Base-by-base conservation (phyloP, 495 filamentous ascomycete species). In the Friedmanniomyces endolithicus region DNA sequence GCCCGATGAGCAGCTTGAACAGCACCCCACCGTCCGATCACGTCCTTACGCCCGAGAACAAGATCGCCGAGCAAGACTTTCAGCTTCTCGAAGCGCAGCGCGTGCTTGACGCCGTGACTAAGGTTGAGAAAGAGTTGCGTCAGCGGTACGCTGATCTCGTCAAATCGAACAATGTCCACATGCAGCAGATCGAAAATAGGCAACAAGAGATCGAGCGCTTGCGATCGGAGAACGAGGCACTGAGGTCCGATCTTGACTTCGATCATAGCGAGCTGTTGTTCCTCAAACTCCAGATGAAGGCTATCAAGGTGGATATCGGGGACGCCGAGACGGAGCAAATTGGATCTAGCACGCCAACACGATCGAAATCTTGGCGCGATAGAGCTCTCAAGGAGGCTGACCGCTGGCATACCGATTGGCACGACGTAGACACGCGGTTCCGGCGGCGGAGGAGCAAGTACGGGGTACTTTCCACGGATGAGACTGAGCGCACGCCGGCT, bases 251-350 rank as follows among this genome's bases (percentile, higher is more conserved):
- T 45, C 50, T 65, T n/a, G 50, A 50, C 2, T 58, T 60, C 52
- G 63, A 65, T 40, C 56, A 63, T 27, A 51, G 52, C 19, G 66
- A 68, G 48, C 56, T 68, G 23, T 50, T 65, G 11, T 67, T 61
- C 29, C 40, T 68, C 33, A 61, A 63, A 55, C 23, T 68, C 23
- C 54, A 66, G 57, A 34, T 68, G 24, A 54, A 63, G 48, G 51
- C 54, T 11, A 29, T 67, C 8, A 57, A 61, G 39, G 45, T 57
- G 6, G 60, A 61, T 48, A 51, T 54, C 11, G 47, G 53, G 19
- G 22, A 33, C 50, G 0, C 35, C 9, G 25, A 7, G 58, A 33
- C 8, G 34, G 49, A 45, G 29, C 39, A 44, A 24, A 31, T 31
- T 3, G 27, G 27, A 31, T 31, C 27, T 4, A 31, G 9, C 9